A percentile compares a stretch with the other conserved stretches of the same genome.
phyloP scores from a whole-genome alignment of 495 filamentous ascomycete species.

The Trichoderma reesei region DNA sequence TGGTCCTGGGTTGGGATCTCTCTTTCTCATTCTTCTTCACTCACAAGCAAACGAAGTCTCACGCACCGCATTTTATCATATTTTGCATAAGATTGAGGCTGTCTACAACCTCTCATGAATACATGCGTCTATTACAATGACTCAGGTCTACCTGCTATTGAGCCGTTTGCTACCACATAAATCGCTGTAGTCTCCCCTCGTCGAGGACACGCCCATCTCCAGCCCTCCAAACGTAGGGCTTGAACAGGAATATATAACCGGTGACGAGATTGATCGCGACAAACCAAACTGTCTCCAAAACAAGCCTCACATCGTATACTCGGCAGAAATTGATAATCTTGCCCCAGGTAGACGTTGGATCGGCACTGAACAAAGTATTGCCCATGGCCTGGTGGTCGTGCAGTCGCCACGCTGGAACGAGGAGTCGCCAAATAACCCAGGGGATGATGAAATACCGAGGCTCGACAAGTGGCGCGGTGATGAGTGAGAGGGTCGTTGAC shows the following conservation, averaged over 20 bases:
- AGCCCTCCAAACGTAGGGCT: slow-evolving; percentile 65
- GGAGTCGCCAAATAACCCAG: slow-evolving; percentile 87
- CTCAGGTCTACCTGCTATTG: not conserved
- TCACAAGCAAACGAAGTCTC: not conserved
- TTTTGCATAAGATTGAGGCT: slow-evolving; percentile 1
- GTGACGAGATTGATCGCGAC: slow-evolving; percentile 59
- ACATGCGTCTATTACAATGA: not conserved
- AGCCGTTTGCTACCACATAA: slow-evolving; percentile 64
- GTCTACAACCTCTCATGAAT: not conserved
- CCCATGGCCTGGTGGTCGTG: not conserved
- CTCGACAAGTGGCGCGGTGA: slow-evolving; percentile 87
- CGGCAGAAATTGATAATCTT: slow-evolving; percentile 11
- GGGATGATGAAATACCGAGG: slow-evolving; percentile 91
- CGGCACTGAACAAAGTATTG: not conserved
- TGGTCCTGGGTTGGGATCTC: not conserved
- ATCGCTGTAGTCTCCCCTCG: slow-evolving; percentile 70
- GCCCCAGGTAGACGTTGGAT: slow-evolving; percentile 8
- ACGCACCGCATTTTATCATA: not conserved
- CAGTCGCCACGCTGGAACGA: slow-evolving; percentile 46
- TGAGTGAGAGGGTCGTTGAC: slow-evolving; percentile 62
- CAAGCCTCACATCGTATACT: slow-evolving; percentile 32
- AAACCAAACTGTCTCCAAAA: slow-evolving; percentile 73
- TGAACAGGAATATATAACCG: slow-evolving; percentile 70
- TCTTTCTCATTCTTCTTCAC: not conserved
- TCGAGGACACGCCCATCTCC: slow-evolving; percentile 45